Evolutionary conservation across 1,139 yeast species (phyloP), one percentile per base, ranked within the genome.

Genomic region (Taphrina confusa): DNA sequence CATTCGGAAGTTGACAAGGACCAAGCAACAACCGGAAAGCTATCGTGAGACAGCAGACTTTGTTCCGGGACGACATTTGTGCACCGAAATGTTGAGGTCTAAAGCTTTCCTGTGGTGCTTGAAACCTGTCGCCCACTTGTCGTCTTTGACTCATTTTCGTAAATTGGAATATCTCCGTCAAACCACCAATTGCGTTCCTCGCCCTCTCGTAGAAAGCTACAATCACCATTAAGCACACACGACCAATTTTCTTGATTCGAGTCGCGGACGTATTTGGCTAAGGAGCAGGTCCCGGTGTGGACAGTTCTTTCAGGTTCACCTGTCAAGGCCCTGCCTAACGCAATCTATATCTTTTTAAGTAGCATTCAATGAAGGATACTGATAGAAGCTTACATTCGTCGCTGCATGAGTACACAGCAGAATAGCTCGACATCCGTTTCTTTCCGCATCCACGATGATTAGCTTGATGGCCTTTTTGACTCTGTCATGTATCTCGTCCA

Each of bases 141-240:
- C 18, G 39, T 4, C 14, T 47, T 47, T 20, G 60, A 54, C 25
- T 56, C 60, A 18, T 56, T 56, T 39, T 37, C 54, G 23, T 56
- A 33, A 33, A 40, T 28, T 22, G 54, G 50, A 16, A 33, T 33
- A 61, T 42, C 68, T 75, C 73, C 75, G 68, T 81, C 82, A 74
- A 88, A 88, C 66, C 84, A 81, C 96, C 96, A 88, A 70, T 86
- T 86, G 92, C 89, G 87, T 72, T 87, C 95, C 71, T 88, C 95
- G n/a, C 96, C 96, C 6, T 79, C 73, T 1, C 78, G 71, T 65
- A 88, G 75, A 67, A 82, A 87, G 50, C 79, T 82, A 25, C 87
- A 80, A 65, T 82, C 80, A 18, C 96, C 96, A 69, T 84, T 85
- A 78, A 79, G 76, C 22, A 75, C 76, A 54, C 82, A 71, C 8